Conservation (phyloP, 139 green algal species). For the Monoraphidium neglectum region DNA sequence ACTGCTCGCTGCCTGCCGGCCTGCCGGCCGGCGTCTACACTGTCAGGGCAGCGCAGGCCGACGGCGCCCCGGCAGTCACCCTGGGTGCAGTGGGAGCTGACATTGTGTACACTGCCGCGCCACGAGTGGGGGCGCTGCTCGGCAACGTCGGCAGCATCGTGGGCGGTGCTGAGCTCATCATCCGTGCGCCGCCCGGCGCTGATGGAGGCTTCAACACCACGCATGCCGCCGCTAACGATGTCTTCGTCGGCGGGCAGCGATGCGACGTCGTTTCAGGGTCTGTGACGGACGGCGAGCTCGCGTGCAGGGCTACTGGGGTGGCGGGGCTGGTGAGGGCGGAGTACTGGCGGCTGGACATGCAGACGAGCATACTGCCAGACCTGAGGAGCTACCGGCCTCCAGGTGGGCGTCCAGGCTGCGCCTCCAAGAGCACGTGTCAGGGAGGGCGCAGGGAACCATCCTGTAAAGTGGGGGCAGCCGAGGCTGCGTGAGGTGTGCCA, state of each 20-base stretch:
- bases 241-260: conserved; percentile 2
- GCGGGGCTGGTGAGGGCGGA: conserved; percentile 7
- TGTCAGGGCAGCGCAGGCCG: too few relatives aligned
- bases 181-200: neutral
- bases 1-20: too few relatives aligned
- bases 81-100: too few relatives aligned
- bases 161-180: neutral
- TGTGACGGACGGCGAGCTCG: neutral
- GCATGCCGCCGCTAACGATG: neutral
- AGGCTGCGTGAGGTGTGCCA: too few relatives aligned
- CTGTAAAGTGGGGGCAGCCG: too few relatives aligned
- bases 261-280: neutral
- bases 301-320: neutral
- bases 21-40: too few relatives aligned
- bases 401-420: neutral
- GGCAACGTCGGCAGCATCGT: too few relatives aligned
- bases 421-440: too few relatives aligned
- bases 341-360: neutral
- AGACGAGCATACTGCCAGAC: neutral
- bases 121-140: too few relatives aligned
- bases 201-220: conserved; percentile 12
- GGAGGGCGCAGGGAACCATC: too few relatives aligned
- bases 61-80: too few relatives aligned
- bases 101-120: too few relatives aligned
- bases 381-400: neutral